Conservation (phyloP, 1,284 basidiomycete genomes). For the Cutaneotrichosporon cavernicola region DNA sequence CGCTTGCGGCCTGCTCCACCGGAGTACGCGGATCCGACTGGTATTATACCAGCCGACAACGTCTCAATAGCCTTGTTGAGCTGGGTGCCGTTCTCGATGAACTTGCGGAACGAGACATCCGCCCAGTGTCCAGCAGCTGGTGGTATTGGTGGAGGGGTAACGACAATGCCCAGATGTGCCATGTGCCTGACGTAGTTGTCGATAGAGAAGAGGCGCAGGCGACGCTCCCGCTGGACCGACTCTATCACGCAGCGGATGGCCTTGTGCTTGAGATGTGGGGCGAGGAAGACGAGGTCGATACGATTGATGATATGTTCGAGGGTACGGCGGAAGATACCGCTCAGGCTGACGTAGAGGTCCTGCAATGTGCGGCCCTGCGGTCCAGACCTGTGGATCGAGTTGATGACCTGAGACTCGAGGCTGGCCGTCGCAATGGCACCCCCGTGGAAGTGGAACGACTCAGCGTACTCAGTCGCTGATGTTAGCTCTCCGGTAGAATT, state of each 20-base stretch:
- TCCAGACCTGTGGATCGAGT: conserved; percentile 26
- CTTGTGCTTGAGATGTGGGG: conserved; percentile 34
- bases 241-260: conserved; percentile 39
- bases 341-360: conserved; percentile 27
- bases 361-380: conserved; percentile 30
- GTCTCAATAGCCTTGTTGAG: conserved; percentile 13
- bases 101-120: conserved; percentile 24
- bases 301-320: conserved; percentile 41
- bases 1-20: conserved; percentile 4
- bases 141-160: conserved; percentile 21
- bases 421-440: conserved; percentile 21
- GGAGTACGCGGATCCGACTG: conserved; percentile 8
- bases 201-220: conserved; percentile 35
- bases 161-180: conserved; percentile 24
- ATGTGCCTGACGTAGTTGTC: conserved; percentile 33
- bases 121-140: conserved; percentile 32
- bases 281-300: conserved; percentile 29
- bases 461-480: conserved; percentile 20
- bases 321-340: conserved; percentile 34
- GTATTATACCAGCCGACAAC: conserved; percentile 7
- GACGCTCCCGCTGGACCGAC: conserved; percentile 36
- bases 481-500: conserved; percentile 3
- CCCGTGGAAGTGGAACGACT: conserved; percentile 21
- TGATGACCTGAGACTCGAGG: conserved; percentile 35
- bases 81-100: conserved; percentile 12